Evolutionary conservation across 805 yeast genomes (phyloP).

Genomic region (Spathaspora girioi): DNA sequence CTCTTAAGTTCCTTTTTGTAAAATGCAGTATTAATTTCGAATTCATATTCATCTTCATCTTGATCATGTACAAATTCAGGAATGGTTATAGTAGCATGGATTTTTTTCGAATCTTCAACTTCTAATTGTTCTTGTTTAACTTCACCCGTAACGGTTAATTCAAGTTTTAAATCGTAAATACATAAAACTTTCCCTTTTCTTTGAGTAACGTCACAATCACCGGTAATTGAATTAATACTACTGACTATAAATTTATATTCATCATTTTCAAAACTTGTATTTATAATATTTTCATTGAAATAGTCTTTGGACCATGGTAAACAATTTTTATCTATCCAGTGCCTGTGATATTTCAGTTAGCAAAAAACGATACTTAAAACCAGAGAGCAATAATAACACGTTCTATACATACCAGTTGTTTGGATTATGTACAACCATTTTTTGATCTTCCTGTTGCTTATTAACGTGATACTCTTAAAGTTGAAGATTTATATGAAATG

Average conservation of each 20-base stretch:
- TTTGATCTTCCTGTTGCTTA: neutral
- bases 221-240: conserved; percentile 43
- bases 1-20: conserved; percentile 41
- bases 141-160: conserved; percentile 41
- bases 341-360: conserved; percentile 35
- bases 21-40: conserved; percentile 39
- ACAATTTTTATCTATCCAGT: conserved; percentile 70
- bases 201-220: conserved; percentile 82
- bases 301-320: conserved; percentile 60
- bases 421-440: conserved; percentile 68
- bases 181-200: conserved; percentile 79
- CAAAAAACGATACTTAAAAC: neutral
- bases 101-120: conserved; percentile 11
- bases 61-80: conserved; percentile 80
- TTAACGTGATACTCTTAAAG: neutral
- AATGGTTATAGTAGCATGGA: conserved; percentile 44
- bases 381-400: neutral
- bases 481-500: neutral
- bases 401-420: conserved; percentile 53
- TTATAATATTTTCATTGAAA: conserved; percentile 36
- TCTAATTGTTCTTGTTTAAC: conserved; percentile 27
- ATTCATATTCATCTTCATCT: conserved; percentile 59
- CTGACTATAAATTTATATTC: conserved; percentile 25
- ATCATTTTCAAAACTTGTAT: conserved; percentile 24
- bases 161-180: conserved; percentile 62